These are phyloP conservation scores for Penicillium corylophilum DNA, from an alignment of 2,329 filamentous ascomycete species.

Conservation along the genomic window DNA sequence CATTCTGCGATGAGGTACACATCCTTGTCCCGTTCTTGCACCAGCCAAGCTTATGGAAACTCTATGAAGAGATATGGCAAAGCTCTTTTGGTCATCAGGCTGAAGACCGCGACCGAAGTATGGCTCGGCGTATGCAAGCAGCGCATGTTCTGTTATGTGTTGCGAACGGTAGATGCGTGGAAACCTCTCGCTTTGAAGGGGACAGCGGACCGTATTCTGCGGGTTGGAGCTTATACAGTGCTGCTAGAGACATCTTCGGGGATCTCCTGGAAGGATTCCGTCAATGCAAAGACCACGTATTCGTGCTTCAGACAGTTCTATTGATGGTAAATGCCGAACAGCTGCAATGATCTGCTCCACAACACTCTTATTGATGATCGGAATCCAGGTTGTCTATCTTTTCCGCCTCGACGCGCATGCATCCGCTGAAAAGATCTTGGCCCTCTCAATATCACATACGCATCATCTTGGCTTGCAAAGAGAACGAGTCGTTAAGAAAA, in stretches of 20 bases:
- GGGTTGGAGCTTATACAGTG: conserved; percentile 26
- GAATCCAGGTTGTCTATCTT: conserved; percentile 20
- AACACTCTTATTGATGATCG: neutral
- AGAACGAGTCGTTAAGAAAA: conserved; percentile 11
- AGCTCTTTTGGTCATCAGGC: neutral
- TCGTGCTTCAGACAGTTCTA: conserved; percentile 16
- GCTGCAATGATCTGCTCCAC: neutral
- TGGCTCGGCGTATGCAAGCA: conserved; percentile 7
- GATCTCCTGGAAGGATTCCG: conserved; percentile 16
- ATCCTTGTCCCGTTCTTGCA: conserved; percentile 26
- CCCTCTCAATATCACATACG: conserved; percentile 20
- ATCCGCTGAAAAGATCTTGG: conserved; percentile 16
- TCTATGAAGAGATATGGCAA: conserved; percentile 15
- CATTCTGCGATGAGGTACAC: conserved; percentile 24
- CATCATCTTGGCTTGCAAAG: conserved; percentile 25
- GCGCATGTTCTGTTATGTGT: conserved; percentile 21
- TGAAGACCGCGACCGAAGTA: neutral
- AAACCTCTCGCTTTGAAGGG: conserved; percentile 13
- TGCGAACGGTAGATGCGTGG: conserved; percentile 24
- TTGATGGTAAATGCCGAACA: conserved; percentile 15
- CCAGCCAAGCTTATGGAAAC: conserved; percentile 13
- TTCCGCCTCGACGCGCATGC: conserved; percentile 21
- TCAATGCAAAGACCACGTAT: conserved; percentile 13
- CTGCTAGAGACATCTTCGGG: conserved; percentile 21
- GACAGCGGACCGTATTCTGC: conserved; percentile 20